Base-by-base conservation (phyloP, 805 yeast species). In the Metschnikowia colocasiae region DNA sequence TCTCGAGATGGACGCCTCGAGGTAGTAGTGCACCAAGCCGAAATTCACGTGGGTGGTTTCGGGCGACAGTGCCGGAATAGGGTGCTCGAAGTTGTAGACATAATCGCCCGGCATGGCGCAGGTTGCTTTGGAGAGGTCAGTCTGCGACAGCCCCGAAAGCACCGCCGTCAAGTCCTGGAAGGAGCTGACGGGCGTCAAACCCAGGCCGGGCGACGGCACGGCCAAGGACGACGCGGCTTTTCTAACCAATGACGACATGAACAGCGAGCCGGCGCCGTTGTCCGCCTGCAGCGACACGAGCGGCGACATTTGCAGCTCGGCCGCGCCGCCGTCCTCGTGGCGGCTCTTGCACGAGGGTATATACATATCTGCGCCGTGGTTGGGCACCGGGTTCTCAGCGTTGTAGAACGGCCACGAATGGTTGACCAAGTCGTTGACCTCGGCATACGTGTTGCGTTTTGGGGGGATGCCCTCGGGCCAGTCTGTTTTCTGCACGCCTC, bases 381-480 rank as follows among this genome's bases (percentile, higher is more conserved):
- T 63, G 10, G 55, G 57, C 38, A 42, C 29, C 52, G 56, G 47
- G 35, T 47, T 49, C 42, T 66, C 53, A 23, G 48, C 49, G 58
- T 69, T 58, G 73, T 80, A 92, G 61, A 94, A 89, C 0, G 96
- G 94, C 99, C 99, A 94, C 5, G 86, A 81, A 62, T 92, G 97
- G 43, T 80, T 76, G 25, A 88, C 76, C 20, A 91, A 61, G 44
- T 79, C 85, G 51, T 78, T 79, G 19, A 76, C 63, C 56, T 94
- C 99, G 29, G 65, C 63, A 50, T 79, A 82, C 12, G 82, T 85
- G 15, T 73, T 71, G 54, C 82, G 82, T 61, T 85, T 87, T 0
- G 97, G 97, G 0, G 98, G 98, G 16, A 92, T 91, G 2, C 99
- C 99, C 60, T 94, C 97, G 2, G 97, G 97, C 97, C 97, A 91